Percentiles rank a stretch among this genome's conserved stretches.
These are phyloP conservation scores for Metschnikowia cubensis DNA, from an alignment of 805 yeast genomes.

Conservation along the genomic window DNA sequence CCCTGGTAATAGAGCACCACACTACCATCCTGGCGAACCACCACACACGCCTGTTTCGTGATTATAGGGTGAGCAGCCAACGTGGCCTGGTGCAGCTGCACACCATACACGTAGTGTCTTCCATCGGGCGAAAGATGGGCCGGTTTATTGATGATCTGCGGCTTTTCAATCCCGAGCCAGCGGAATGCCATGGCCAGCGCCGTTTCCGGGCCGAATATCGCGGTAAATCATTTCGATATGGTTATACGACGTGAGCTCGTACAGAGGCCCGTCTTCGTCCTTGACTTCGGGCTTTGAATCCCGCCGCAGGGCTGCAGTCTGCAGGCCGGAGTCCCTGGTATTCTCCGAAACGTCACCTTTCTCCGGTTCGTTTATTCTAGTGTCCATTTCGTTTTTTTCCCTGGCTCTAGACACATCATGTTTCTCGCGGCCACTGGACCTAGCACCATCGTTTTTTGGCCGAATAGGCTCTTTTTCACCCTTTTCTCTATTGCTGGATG, in stretches of 20 bases:
- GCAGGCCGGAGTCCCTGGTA: no score
- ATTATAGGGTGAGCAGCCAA: slow-evolving; percentile 67
- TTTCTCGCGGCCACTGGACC: no score
- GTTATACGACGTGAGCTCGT: slow-evolving; percentile 42
- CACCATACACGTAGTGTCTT: slow-evolving; percentile 46
- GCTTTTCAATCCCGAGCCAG: slow-evolving; percentile 76
- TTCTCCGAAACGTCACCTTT: no score
- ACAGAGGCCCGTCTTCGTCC: slow-evolving; percentile 30
- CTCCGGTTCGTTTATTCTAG: not conserved
- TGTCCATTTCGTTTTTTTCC: not conserved
- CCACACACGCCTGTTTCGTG: slow-evolving; percentile 67
- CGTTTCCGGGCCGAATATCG: slow-evolving; percentile 25
- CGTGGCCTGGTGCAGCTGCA: slow-evolving; percentile 53
- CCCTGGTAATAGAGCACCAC: slow-evolving; percentile 61
- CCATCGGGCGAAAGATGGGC: slow-evolving; percentile 36
- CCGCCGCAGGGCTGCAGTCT: no score
- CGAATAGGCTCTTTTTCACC: not conserved
- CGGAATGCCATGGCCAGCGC: slow-evolving; percentile 39
- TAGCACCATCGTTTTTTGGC: not conserved
- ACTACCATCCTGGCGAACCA: slow-evolving; percentile 59
- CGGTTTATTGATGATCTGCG: slow-evolving; percentile 56
- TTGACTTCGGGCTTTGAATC: not conserved
- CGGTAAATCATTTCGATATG: slow-evolving; percentile 47
- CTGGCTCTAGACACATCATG: not conserved
- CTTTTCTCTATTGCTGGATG: not conserved